Conservation (phyloP, 176 grass and related monocot genomes). For the Cymbopogon citratus region DNA sequence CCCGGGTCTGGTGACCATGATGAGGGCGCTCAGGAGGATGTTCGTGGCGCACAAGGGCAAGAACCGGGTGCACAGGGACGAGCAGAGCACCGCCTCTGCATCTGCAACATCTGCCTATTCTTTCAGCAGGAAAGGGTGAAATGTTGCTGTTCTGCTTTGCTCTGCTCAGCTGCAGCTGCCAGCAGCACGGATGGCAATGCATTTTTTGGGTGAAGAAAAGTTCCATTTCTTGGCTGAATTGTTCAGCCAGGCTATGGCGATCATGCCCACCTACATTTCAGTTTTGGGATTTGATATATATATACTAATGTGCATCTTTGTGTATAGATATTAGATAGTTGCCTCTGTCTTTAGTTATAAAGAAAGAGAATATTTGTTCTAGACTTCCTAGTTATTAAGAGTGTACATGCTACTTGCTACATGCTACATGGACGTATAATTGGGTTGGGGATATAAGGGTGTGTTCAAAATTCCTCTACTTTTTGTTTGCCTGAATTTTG, state of each 20-base stretch:
- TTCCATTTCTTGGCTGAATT: too few species aligned
- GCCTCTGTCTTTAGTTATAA: neutral
- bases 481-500: neutral
- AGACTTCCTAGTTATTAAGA: too few species aligned
- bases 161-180: too few species aligned
- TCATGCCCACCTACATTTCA: too few species aligned
- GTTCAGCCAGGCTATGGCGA: too few species aligned
- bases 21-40: constrained; percentile 36
- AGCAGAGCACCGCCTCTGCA: constrained; percentile 10
- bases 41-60: constrained; percentile 39
- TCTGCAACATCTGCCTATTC: neutral
- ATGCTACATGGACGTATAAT: too few species aligned
- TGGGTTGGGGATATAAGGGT: too few species aligned
- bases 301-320: neutral
- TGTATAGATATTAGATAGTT: neutral
- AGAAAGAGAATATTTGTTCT: neutral
- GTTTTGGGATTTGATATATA: too few species aligned
- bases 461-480: too few species aligned
- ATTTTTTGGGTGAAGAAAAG: neutral
- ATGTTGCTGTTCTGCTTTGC: too few species aligned
- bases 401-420: neutral
- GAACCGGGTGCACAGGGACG: constrained; percentile 34
- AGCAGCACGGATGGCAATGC: neutral
- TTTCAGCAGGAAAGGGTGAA: neutral
- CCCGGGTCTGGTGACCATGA: constrained; percentile 42